A percentile compares a stretch with the other conserved stretches of the same genome.
Conservation (phyloP, 2,329 filamentous ascomycete species). For the Emergomyces pasteurianus region DNA sequence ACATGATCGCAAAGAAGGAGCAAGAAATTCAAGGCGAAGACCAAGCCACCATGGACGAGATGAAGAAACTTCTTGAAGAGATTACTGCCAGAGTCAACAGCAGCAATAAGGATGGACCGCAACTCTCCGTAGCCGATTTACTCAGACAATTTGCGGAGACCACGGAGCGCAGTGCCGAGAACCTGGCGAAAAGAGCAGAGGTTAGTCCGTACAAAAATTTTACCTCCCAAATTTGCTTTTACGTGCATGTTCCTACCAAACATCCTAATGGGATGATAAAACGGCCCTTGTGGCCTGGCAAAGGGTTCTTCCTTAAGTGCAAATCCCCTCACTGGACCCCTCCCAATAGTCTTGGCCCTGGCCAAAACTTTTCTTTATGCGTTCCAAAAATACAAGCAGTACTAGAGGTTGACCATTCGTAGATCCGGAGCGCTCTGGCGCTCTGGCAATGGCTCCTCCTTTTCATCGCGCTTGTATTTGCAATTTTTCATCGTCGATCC, state of each 20-base stretch:
- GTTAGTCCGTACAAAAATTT: constrained; percentile 19
- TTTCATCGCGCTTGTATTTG: constrained; percentile 9
- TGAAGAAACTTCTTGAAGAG: constrained; percentile 30
- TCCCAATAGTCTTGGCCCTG: neutral
- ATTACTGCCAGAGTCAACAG: constrained; percentile 25
- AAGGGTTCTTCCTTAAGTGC: neutral
- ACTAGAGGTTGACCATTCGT: constrained; percentile 10
- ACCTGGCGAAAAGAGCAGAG: constrained; percentile 32
- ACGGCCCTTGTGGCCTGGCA: neutral
- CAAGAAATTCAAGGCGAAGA: constrained; percentile 29
- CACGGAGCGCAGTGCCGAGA: constrained; percentile 42
- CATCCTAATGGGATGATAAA: neutral
- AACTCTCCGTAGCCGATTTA: constrained; percentile 28
- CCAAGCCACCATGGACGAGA: constrained; percentile 28
- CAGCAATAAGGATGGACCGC: constrained; percentile 20
- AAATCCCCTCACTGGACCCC: neutral
- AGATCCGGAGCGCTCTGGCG: constrained; percentile 10
- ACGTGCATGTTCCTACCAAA: neutral
- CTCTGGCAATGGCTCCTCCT: constrained; percentile 14
- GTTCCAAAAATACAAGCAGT: neutral
- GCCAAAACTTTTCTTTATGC: neutral
- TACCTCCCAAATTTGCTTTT: neutral
- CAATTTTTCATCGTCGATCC: constrained; percentile 8
- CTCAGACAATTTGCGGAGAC: constrained; percentile 38
- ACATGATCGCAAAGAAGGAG: constrained; percentile 28